phyloP scores from a whole-genome alignment of 805 yeast species.

The Ogataea angusta region DNA sequence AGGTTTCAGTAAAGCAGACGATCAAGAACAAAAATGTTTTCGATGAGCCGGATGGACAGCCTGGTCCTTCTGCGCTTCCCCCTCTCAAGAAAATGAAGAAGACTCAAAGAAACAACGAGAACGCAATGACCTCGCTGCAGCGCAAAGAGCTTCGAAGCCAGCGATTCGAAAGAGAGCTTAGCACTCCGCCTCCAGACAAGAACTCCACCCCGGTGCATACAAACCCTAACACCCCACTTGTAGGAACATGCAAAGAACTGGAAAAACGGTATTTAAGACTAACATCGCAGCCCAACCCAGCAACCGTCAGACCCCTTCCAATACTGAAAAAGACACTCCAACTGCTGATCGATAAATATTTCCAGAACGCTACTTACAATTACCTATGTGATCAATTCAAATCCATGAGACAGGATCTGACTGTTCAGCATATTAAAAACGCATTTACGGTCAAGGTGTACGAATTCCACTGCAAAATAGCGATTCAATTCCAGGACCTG shows the following conservation, averaged over 20 bases:
- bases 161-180: slow-evolving; percentile 43
- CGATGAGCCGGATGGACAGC: slow-evolving; percentile 8
- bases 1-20: slow-evolving; percentile 1
- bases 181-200: slow-evolving; percentile 14
- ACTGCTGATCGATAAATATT: slow-evolving; percentile 51
- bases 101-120: slow-evolving; percentile 19
- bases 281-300: slow-evolving; percentile 90
- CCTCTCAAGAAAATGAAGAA: slow-evolving; percentile 15
- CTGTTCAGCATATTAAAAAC: slow-evolving; percentile 83
- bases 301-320: slow-evolving; percentile 68
- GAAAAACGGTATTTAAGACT: slow-evolving; percentile 81
- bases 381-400: slow-evolving; percentile 88
- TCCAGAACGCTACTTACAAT: slow-evolving; percentile 53
- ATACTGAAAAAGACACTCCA: slow-evolving; percentile 58
- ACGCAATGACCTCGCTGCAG: slow-evolving; percentile 24
- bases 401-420: slow-evolving; percentile 87
- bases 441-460: slow-evolving; percentile 77
- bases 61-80: slow-evolving; percentile 6
- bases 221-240: slow-evolving; percentile 28
- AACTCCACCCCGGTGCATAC: slow-evolving; percentile 4
- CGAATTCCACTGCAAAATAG: slow-evolving; percentile 83
- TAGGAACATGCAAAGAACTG: slow-evolving; percentile 63
- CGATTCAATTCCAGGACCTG: slow-evolving; percentile 75
- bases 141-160: slow-evolving; percentile 44
- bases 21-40: slow-evolving; percentile 13